Evolutionary conservation across 2,329 filamentous ascomycete genomes (phyloP), one percentile per base, ranked within the genome.

Genomic region (Colletotrichum siamense): DNA sequence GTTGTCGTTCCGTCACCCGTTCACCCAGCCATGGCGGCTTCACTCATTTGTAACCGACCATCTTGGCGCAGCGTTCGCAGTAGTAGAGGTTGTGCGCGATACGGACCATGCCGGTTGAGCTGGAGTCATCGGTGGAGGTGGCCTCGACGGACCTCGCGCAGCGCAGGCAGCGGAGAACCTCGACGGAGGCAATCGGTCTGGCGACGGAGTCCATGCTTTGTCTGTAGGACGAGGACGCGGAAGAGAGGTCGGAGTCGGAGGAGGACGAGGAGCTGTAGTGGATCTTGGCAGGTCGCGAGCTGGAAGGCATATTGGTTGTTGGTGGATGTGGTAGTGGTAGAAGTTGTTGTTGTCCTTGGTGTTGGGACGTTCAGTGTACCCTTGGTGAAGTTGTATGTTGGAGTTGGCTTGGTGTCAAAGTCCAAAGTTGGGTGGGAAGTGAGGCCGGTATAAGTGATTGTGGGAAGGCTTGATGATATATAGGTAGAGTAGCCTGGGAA

Each of bases 71-170:
- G 44, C 91, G 88, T 75, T 89, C 87, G 84, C 92, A 93, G 84
- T 94, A 93, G 86, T 93, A 93, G 77, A 93, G 89, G 83, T 92
- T 92, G 82, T 91, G 90, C 3, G 91, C 91, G 77, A 93, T 91
- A 80, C 90, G 88, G 16, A 94, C 89, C 92, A 94, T 94, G 77
- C 91, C 92, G 74, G 86, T 90, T 59, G 89, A 86, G 78, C 85
- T 86, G 66, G 89, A 86, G 82, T 93, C 91, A 82, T 93, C 91
- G 36, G 90, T 92, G 10, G 90, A 89, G 9, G 91, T 92, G 32
- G 90, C 88, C 85, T 93, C 92, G 71, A 91, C 91, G 71, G 89
- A 88, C 74, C 89, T 89, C 57, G 90, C 89, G 81, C 91, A 92
- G 74, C 92, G 90, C 82, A 92, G 89, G 86, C 92, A 93, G 79